Conservation (phyloP, 192 early-diverging fungal genomes). For the Coemansia sp. region DNA sequence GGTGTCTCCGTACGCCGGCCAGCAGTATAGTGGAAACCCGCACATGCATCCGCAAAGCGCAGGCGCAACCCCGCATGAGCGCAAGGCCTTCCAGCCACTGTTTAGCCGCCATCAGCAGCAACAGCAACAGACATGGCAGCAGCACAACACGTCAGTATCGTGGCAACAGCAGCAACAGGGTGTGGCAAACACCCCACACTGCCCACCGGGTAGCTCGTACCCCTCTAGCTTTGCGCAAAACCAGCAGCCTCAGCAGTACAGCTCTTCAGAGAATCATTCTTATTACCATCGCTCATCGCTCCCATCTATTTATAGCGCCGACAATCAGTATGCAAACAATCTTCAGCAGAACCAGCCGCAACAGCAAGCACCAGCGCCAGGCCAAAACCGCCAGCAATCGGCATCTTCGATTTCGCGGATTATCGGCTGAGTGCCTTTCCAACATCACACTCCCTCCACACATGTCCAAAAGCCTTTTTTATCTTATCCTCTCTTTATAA, state of each 20-base stretch:
- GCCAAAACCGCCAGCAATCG: conserved; percentile 12
- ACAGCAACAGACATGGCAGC: conserved; percentile 12
- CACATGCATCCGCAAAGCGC: conserved; percentile 5
- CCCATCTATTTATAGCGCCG: conserved; percentile 1
- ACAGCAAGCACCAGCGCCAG: neutral
- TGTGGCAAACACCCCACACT: neutral
- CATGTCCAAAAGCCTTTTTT: conserved; percentile 4
- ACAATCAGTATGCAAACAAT: neutral
- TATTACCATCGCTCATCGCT: conserved; percentile 4
- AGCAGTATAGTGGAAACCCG: neutral
- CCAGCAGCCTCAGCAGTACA: neutral
- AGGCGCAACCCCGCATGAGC: conserved; percentile 1
- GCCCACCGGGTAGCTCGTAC: neutral
- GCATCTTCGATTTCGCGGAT: conserved; percentile 44
- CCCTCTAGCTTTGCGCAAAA: neutral
- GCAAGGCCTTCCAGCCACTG: neutral
- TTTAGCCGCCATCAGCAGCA: neutral
- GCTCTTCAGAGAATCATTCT: neutral
- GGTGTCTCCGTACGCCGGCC: neutral
- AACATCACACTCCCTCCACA: neutral
- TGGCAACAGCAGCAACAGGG: conserved; percentile 21
- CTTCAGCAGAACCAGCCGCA: conserved; percentile 7
- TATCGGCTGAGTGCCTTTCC: conserved; percentile 9
- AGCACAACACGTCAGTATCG: conserved; percentile 6
- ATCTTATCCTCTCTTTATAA: neutral